Evolutionary conservation across 345 rosid genomes (phyloP).

Genomic region (Pugionium cornutum): DNA sequence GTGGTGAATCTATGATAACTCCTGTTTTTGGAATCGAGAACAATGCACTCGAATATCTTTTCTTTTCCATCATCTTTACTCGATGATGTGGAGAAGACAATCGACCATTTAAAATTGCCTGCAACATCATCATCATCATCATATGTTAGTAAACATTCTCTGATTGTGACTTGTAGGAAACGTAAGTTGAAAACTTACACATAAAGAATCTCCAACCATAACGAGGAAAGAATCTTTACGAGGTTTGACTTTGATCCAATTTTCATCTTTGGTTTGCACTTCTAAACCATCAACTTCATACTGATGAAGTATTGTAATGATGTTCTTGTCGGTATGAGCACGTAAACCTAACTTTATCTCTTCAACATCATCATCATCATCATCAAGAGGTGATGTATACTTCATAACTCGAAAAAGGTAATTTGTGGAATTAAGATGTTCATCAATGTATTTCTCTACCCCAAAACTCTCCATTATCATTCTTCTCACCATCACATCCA

Average conservation of each 20-base stretch:
- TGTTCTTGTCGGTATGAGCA: constrained; percentile 57
- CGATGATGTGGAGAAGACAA: constrained; percentile 55
- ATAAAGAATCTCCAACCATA: constrained; percentile 53
- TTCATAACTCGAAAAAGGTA: constrained; percentile 31
- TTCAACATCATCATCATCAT: constrained; percentile 27
- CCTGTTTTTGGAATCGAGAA: constrained; percentile 55
- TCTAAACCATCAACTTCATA: constrained; percentile 57
- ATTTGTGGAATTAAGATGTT: constrained; percentile 38
- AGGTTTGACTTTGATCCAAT: constrained; percentile 54
- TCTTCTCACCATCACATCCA: constrained; percentile 49
- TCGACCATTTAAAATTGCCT: constrained; percentile 74
- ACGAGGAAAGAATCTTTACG: constrained; percentile 47
- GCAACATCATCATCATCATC: not conserved
- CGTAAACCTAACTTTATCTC: constrained; percentile 48
- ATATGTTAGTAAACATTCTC: too few relatives aligned
- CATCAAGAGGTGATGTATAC: constrained; percentile 21
- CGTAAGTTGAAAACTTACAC: constrained; percentile 35
- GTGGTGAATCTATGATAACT: constrained; percentile 47
- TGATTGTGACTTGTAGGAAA: too few relatives aligned
- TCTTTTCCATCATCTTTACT: constrained; percentile 59
- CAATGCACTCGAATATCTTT: constrained; percentile 55
- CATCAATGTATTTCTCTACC: constrained; percentile 42
- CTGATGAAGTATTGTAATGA: constrained; percentile 58
- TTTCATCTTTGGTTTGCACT: constrained; percentile 47
- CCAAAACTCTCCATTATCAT: constrained; percentile 67